Evolutionary conservation across 768 basidiomycete genomes (phyloP).

Genomic region (Xanthoconium purpureum): DNA sequence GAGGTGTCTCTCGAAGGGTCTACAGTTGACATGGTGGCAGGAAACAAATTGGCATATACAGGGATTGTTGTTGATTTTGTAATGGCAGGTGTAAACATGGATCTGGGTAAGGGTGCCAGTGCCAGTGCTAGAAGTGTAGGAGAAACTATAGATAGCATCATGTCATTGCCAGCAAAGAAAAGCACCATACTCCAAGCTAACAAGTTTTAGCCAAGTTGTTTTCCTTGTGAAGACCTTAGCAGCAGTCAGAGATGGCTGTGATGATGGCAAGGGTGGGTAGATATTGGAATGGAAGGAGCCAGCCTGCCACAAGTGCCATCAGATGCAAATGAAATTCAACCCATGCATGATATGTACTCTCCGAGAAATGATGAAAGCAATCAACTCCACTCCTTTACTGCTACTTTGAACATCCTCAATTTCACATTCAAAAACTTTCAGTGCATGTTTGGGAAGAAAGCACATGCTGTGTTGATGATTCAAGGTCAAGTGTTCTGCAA

Average conservation of each 20-base stretch:
- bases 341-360: conserved; percentile 48
- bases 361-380: conserved; percentile 93
- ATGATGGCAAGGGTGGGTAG: conserved; percentile 86
- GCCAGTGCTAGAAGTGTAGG: conserved; percentile 23
- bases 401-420: conserved; percentile 95
- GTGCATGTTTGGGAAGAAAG: conserved; percentile 89
- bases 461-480: conserved; percentile 97
- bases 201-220: conserved; percentile 68
- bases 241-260: conserved; percentile 75
- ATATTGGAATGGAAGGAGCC: conserved; percentile 98
- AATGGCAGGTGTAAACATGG: conserved; percentile 32
- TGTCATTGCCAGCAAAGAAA: conserved; percentile 34
- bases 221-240: conserved; percentile 89
- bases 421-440: conserved; percentile 89
- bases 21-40: neutral
- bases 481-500: conserved; percentile 82
- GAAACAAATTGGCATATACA: conserved; percentile 13
- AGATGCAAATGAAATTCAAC: no score
- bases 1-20: conserved; percentile 15
- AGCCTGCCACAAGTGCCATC: conserved; percentile 44
- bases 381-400: conserved; percentile 73
- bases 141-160: conserved; percentile 24
- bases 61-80: conserved; percentile 29
- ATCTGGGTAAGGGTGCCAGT: conserved; percentile 31
- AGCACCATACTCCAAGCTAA: conserved; percentile 72